These are phyloP conservation scores for Fistulinella cinereoalba DNA, from an alignment of 1,284 basidiomycete genomes.

Conservation along the genomic window DNA sequence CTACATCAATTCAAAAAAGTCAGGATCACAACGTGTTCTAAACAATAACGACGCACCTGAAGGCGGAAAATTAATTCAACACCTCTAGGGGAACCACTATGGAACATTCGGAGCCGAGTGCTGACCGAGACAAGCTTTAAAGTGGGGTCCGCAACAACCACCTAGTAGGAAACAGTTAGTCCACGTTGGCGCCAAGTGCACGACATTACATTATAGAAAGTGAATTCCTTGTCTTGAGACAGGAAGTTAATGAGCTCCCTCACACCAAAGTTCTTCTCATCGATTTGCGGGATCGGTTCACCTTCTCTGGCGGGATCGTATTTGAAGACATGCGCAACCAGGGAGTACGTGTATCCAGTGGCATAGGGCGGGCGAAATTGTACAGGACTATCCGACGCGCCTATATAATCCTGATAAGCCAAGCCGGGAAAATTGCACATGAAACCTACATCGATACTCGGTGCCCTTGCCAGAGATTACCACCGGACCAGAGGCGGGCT, in stretches of 20 bases:
- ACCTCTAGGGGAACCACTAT: neutral
- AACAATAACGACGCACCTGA: neutral
- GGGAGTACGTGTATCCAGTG: constrained; percentile 4
- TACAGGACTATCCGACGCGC: constrained; percentile 2
- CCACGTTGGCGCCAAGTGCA: neutral
- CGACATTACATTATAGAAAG: constrained; percentile 9
- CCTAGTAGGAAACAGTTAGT: neutral
- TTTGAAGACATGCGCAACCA: constrained; percentile 10
- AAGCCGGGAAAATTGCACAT: too few relatives aligned
- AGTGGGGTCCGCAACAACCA: constrained; percentile 14
- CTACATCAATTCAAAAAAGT: constrained; percentile 1
- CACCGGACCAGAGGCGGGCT: constrained; percentile 4
- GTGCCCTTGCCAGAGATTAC: constrained; percentile 2
- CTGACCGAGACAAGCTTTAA: constrained; percentile 4
- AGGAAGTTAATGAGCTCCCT: constrained; percentile 6
- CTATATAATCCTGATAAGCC: constrained; percentile 3
- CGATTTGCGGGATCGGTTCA: neutral
- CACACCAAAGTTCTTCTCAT: neutral
- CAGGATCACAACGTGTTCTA: neutral
- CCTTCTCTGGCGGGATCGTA: neutral
- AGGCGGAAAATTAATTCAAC: constrained; percentile 1
- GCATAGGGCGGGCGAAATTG: constrained; percentile 8
- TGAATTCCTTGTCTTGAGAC: neutral
- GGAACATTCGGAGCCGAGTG: constrained; percentile 11
- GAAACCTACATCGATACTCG: constrained; percentile 4